Evolutionary conservation across 257 asterid genomes (phyloP).

Genomic region (Avicennia marina): DNA sequence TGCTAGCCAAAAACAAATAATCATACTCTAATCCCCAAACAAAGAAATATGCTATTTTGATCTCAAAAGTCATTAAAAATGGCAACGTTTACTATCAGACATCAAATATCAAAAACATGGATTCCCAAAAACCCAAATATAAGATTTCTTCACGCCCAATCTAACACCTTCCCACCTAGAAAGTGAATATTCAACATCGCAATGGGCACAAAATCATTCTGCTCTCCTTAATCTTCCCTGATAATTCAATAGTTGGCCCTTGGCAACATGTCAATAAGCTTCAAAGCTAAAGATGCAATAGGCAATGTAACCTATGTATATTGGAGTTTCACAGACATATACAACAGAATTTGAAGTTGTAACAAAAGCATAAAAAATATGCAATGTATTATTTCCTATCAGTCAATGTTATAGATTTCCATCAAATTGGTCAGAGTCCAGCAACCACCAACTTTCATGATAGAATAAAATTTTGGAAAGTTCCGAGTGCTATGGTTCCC

Average conservation of each 20-base stretch:
- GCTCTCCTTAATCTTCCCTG: neutral
- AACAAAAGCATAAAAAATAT: neutral
- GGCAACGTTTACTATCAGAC: no score
- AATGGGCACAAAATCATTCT: neutral
- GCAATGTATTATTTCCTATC: slow-evolving; percentile 1
- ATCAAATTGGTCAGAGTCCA: neutral
- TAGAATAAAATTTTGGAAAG: neutral
- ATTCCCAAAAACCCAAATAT: no score
- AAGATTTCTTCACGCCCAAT: no score
- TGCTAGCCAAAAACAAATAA: neutral
- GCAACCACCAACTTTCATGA: neutral
- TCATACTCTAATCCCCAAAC: neutral
- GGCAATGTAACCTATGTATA: neutral
- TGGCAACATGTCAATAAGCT: neutral
- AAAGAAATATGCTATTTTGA: neutral
- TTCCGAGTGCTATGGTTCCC: neutral
- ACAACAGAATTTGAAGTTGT: neutral
- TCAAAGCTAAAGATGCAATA: neutral
- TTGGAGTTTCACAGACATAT: no score
- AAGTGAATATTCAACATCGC: neutral
- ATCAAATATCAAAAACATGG: no score
- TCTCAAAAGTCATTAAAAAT: neutral
- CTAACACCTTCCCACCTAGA: neutral
- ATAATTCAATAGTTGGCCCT: neutral
- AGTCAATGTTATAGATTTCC: neutral